Evolutionary conservation across 116 monocot species (phyloP).

Genomic region (Phalaenopsis hybrid): DNA sequence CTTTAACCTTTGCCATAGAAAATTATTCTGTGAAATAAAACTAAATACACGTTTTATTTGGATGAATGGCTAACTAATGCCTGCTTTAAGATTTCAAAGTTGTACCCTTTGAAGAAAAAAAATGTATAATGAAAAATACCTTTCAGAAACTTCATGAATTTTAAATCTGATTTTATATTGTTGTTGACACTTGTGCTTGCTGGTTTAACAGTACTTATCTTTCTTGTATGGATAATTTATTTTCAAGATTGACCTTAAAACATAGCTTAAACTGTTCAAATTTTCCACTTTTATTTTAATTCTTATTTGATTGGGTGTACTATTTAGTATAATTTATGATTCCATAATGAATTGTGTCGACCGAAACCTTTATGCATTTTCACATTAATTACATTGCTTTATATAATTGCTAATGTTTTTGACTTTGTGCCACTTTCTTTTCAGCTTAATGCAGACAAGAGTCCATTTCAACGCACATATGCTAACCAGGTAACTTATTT

Average conservation of each 20-base stretch:
- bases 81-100: too few species aligned
- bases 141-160: neutral
- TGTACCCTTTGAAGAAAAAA: too few species aligned
- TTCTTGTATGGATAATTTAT: neutral
- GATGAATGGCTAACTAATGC: too few species aligned
- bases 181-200: neutral
- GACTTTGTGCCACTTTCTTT: slow-evolving; percentile 18
- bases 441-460: slow-evolving; percentile 98
- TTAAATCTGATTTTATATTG: neutral
- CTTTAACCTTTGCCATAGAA: neutral
- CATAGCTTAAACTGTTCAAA: neutral
- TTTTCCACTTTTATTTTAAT: neutral
- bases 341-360: neutral
- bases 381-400: neutral
- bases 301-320: neutral
- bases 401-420: slow-evolving; percentile 4
- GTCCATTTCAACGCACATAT: slow-evolving; percentile 96
- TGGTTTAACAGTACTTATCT: neutral
- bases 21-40: neutral
- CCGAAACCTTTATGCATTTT: too few species aligned
- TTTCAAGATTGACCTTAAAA: neutral
- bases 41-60: too few species aligned
- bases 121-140: neutral
- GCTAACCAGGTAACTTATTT: slow-evolving; percentile 66
- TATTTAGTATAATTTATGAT: neutral